These are phyloP conservation scores for Penicillium canescens DNA, from an alignment of 495 filamentous ascomycete genomes.

Conservation along the genomic window DNA sequence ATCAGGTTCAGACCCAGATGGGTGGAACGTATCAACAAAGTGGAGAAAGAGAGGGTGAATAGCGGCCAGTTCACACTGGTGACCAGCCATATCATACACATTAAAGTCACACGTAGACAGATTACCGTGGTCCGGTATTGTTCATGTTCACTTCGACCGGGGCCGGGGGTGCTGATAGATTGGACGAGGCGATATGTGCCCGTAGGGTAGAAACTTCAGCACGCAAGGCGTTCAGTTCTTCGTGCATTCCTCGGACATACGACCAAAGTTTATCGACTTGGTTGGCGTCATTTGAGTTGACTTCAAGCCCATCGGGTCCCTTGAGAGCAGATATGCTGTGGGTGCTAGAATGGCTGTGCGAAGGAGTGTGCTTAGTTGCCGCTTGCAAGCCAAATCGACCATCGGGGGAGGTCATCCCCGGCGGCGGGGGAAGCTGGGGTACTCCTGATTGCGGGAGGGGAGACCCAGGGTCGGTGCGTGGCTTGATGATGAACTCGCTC, in stretches of 20 bases:
- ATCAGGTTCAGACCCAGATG: slow-evolving; percentile 8
- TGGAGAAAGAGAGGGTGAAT: slow-evolving; percentile 1
- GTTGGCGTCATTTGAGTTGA: slow-evolving; percentile 25
- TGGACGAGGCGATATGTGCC: slow-evolving; percentile 41
- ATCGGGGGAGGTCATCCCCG: slow-evolving; percentile 49
- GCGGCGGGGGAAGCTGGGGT: slow-evolving; percentile 54
- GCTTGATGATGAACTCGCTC: slow-evolving; percentile 38
- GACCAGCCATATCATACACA: slow-evolving; percentile 27
- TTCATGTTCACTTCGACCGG: slow-evolving; percentile 23
- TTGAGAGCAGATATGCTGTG: slow-evolving; percentile 35
- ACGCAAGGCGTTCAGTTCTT: slow-evolving; percentile 38
- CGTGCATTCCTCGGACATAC: slow-evolving; percentile 46
- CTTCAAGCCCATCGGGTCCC: slow-evolving; percentile 27
- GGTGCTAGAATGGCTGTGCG: slow-evolving; percentile 43
- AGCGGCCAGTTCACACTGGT: background rate
- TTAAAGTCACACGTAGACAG: slow-evolving; percentile 13
- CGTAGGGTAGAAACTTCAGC: slow-evolving; percentile 42
- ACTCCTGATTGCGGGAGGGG: slow-evolving; percentile 38
- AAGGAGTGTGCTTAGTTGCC: slow-evolving; percentile 32
- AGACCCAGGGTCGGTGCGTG: slow-evolving; percentile 33
- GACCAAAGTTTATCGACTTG: slow-evolving; percentile 45
- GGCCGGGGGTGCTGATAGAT: slow-evolving; percentile 20
- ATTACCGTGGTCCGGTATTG: slow-evolving; percentile 25
- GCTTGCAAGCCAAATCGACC: slow-evolving; percentile 43
- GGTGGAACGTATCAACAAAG: slow-evolving; percentile 19